These are phyloP conservation scores for Pseudopediastrum boryanum DNA, from an alignment of 139 green algal species.

Conservation along the genomic window DNA sequence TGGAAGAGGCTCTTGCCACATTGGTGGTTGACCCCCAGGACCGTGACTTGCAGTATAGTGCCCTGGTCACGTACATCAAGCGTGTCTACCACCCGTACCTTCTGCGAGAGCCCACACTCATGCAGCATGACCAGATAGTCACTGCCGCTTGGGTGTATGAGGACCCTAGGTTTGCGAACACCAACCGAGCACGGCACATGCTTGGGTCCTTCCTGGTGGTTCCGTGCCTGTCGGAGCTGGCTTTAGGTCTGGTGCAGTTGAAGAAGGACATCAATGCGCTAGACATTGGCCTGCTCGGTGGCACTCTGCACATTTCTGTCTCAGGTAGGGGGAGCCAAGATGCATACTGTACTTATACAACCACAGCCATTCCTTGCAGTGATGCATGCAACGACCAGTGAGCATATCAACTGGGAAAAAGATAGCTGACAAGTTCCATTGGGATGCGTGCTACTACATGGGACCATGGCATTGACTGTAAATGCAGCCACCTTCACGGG, in stretches of 20 bases:
- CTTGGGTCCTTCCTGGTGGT: slow-evolving; percentile 55
- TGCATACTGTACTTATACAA: too few species aligned
- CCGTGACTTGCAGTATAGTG: slow-evolving; percentile 56
- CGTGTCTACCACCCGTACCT: slow-evolving; percentile 89
- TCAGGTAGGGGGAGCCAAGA: slow-evolving; percentile 40
- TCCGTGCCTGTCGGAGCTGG: slow-evolving; percentile 46
- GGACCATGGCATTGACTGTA: too few species aligned
- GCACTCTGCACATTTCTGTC: slow-evolving; percentile 67
- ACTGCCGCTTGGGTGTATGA: slow-evolving; percentile 60
- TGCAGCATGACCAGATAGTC: slow-evolving; percentile 1
- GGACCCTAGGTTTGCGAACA: slow-evolving; percentile 30
- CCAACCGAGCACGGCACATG: slow-evolving; percentile 17
- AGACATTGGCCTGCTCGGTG: slow-evolving; percentile 3
- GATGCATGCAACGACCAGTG: too few species aligned
- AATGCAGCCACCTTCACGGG: too few species aligned
- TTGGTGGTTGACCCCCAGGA: slow-evolving; percentile 74
- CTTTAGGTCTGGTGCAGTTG: background rate
- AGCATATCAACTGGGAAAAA: too few species aligned
- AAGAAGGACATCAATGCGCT: background rate
- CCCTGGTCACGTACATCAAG: slow-evolving; percentile 86
- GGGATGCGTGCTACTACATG: too few species aligned
- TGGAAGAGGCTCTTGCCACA: slow-evolving; percentile 92
- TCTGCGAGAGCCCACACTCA: slow-evolving; percentile 56
- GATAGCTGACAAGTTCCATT: too few species aligned
- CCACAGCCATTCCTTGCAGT: too few species aligned